Evolutionary conservation across 2,329 filamentous ascomycete genomes (phyloP), one percentile per base, ranked within the genome.

Genomic region (Xylariaceae sp.): DNA sequence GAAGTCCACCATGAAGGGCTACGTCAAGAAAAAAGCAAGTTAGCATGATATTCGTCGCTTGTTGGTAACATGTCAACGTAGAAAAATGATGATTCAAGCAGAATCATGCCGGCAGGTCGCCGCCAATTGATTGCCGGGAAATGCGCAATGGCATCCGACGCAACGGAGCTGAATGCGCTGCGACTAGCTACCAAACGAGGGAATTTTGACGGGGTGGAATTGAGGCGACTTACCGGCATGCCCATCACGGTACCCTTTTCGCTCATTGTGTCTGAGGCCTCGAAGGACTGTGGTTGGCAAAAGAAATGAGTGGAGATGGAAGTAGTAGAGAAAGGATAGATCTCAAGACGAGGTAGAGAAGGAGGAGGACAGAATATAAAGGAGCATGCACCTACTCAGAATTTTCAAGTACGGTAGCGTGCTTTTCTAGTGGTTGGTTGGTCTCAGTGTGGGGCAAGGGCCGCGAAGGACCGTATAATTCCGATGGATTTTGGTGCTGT

Each of bases 1-100:
- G 86, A 97, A 97, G 83, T 97, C 92, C 74, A 95, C 89, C 74
- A 96, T 73, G 84, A 97, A 97, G 76, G 89, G 89, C 87, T 95
- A 71, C 63, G 59, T 55, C 41, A 59, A 53, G 62, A 51, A n/a
- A 46, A n/a, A 46, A 44, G 51, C 55, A 57, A 68, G 47, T 76
- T 71, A 77, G 73, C 67, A 54, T 31, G 50, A 46, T 39, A 39
- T 55, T 37, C 19, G 29, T 40, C 5, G 29, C 50, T 34, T 31
- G 52, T 49, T 51, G 41, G 34, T 41, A 49, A 32, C 37, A 48
- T 48, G 49, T 55, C 26, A 44, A 19, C n/a, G 12, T 5, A 19
- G 9, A 11, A 45, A 30, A 5, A 45, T 45, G 43, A 45, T 45
- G 29, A 31, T n/a, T 32, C 29, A 6, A 27, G 19, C 11, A 27